These are phyloP conservation scores for Echinosophora koreensis DNA, from an alignment of 306 rosid genomes.

Conservation along the genomic window DNA sequence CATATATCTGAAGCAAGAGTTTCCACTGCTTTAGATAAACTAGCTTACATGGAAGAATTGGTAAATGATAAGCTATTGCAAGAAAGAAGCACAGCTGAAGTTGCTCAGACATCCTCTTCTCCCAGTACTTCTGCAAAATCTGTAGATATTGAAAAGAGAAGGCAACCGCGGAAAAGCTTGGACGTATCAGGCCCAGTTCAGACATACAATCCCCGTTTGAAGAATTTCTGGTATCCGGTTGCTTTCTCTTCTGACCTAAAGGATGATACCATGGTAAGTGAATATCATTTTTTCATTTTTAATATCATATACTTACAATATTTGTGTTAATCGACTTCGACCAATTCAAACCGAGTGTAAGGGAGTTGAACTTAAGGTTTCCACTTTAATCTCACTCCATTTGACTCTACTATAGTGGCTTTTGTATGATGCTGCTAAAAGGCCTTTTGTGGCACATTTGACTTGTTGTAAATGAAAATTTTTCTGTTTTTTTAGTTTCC, in stretches of 20 bases:
- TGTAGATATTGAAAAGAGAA: constrained; percentile 46
- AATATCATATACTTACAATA: not conserved
- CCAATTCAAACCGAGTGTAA: not conserved
- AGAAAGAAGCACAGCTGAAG: constrained; percentile 58
- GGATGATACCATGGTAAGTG: constrained; percentile 88
- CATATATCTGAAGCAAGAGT: constrained; percentile 97
- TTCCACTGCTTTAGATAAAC: constrained; percentile 89
- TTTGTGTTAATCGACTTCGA: constrained; percentile 1
- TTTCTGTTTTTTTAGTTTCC: not conserved
- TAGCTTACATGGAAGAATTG: constrained; percentile 97
- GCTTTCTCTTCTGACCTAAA: constrained; percentile 83
- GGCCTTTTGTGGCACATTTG: constrained; percentile 3
- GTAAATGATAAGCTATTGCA: constrained; percentile 85
- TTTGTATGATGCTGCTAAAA: not conserved
- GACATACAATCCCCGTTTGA: constrained; percentile 84
- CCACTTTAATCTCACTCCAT: constrained; percentile 9
- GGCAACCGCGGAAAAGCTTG: constrained; percentile 64
- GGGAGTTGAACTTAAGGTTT: constrained; percentile 2
- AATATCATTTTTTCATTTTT: constrained; percentile 4
- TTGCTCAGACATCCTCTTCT: constrained; percentile 62
- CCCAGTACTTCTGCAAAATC: constrained; percentile 66
- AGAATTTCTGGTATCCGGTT: constrained; percentile 98
- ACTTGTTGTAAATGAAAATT: not conserved
- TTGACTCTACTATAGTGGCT: not conserved
- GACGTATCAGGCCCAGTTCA: constrained; percentile 92